Evolutionary conservation across 768 basidiomycete genomes (phyloP).

Genomic region (Brasilioporus rufonigricans): DNA sequence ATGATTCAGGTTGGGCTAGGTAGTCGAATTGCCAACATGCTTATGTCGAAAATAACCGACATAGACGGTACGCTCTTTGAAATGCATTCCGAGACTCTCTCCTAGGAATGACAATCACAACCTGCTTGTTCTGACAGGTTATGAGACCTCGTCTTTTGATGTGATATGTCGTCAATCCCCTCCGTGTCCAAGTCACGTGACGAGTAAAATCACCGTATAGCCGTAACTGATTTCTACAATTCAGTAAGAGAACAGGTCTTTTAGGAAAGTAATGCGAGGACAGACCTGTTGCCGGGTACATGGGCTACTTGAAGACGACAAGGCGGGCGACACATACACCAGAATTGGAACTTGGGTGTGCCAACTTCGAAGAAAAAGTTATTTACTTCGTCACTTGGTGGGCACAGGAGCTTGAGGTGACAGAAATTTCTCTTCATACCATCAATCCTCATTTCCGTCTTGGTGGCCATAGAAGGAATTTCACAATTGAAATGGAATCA

Average conservation of each 20-base stretch:
- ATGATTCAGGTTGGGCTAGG: neutral
- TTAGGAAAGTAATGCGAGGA: neutral
- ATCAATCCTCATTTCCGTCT: conserved; percentile 11
- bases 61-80: neutral
- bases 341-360: neutral
- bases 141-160: neutral
- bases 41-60: neutral
- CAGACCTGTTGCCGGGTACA: neutral
- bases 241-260: neutral
- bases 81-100: neutral
- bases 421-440: neutral
- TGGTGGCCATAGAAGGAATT: neutral
- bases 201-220: neutral
- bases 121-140: neutral
- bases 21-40: neutral
- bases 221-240: neutral
- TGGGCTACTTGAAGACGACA: neutral
- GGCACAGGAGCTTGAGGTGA: neutral
- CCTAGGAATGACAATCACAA: neutral
- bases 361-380: neutral
- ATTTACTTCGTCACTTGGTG: neutral
- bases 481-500: conserved; percentile 4
- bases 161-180: neutral
- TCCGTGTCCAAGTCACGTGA: conserved; percentile 5
- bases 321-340: neutral